These are phyloP conservation scores for Tulasnella sp. DNA, from an alignment of 768 basidiomycete species.

Conservation along the genomic window DNA sequence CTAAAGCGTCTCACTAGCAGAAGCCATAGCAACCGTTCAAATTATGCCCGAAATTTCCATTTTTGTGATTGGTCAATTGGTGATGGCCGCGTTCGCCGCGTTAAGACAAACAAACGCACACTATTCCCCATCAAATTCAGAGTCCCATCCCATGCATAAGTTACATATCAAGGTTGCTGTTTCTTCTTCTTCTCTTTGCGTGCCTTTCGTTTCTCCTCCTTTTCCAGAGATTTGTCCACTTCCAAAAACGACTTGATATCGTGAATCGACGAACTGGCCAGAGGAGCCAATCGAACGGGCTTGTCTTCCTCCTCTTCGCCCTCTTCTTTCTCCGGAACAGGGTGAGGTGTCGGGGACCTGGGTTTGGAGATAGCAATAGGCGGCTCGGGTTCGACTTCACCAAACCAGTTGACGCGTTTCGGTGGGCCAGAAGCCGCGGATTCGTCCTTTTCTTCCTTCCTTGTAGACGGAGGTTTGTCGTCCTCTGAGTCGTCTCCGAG, in stretches of 20 bases:
- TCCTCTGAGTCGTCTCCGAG: constrained; percentile 46
- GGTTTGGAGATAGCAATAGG: not conserved
- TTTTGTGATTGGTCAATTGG: not conserved
- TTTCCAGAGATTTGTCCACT: constrained; percentile 60
- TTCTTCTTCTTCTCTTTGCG: constrained; percentile 63
- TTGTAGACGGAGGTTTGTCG: constrained; percentile 5
- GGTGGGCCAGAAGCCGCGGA: constrained; percentile 25
- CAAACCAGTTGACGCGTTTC: constrained; percentile 15
- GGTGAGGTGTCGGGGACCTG: not conserved
- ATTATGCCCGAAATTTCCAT: not conserved
- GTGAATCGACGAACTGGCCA: constrained; percentile 71
- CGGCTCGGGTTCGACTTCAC: constrained; percentile 1
- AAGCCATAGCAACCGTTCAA: not conserved
- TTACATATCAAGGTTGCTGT: no score
- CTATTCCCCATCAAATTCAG: no score
- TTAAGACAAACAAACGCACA: not conserved
- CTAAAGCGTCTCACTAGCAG: not conserved
- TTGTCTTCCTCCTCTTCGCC: constrained; percentile 40
- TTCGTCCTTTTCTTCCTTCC: constrained; percentile 34
- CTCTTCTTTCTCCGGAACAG: constrained; percentile 22
- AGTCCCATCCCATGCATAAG: no score
- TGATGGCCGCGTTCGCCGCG: not conserved
- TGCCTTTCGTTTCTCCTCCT: constrained; percentile 58
- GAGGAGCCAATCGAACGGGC: constrained; percentile 56
- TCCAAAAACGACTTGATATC: constrained; percentile 78